Conservation (phyloP, 371 early-diverging fungal species). For the Mortierella sp. region DNA sequence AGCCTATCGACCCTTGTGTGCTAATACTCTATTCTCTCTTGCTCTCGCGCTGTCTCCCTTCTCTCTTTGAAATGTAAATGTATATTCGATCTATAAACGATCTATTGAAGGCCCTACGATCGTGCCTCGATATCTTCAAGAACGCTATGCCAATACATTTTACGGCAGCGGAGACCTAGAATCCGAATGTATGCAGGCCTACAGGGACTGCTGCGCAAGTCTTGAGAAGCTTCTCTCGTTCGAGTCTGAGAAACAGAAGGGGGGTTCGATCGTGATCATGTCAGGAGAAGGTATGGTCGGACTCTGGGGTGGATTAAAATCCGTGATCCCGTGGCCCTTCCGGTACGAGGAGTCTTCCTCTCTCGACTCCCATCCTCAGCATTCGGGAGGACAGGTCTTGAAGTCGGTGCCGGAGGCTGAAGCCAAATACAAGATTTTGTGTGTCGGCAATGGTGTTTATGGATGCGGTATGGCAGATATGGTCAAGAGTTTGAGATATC, state of each 20-base stretch:
- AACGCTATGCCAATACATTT: conserved; percentile 24
- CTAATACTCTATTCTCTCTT: background rate
- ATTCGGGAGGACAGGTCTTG: background rate
- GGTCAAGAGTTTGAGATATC: conserved; percentile 44
- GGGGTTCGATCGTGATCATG: conserved; percentile 47
- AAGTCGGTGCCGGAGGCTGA: background rate
- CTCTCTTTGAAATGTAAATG: too few relatives aligned
- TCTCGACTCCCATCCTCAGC: too few relatives aligned
- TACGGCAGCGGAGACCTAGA: conserved; percentile 52
- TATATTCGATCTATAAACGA: too few relatives aligned
- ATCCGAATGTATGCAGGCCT: conserved; percentile 14
- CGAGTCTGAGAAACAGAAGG: conserved; percentile 2
- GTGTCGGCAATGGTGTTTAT: conserved; percentile 48
- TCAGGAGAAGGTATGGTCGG: conserved; percentile 49
- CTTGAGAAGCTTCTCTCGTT: conserved; percentile 23
- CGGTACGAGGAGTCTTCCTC: conserved; percentile 10
- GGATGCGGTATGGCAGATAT: conserved; percentile 48
- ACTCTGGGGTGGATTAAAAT: conserved; percentile 50
- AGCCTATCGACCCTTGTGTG: too few relatives aligned
- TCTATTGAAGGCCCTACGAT: conserved; percentile 35
- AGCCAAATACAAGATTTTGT: conserved; percentile 27
- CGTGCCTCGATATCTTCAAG: conserved; percentile 28
- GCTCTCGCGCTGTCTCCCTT: too few relatives aligned
- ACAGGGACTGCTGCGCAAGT: conserved; percentile 22
- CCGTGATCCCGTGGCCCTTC: conserved; percentile 49